Conservation (phyloP, 192 early-diverging fungal species). For the Entomortierella chlamydospora region DNA sequence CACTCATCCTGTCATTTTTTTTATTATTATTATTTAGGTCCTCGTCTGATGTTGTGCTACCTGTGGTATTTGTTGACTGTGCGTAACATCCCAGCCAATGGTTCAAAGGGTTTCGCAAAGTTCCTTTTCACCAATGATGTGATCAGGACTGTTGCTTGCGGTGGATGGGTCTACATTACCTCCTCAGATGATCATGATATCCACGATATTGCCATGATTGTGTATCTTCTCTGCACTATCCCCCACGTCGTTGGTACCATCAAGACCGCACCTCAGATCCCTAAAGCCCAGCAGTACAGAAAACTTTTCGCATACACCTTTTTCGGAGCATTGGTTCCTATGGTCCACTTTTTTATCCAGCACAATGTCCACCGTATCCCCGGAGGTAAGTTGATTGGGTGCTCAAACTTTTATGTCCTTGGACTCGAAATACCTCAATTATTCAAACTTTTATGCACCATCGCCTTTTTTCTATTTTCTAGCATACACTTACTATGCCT, state of each 20-base stretch:
- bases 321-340: constrained; percentile 77
- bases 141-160: constrained; percentile 79
- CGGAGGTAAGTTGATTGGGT: constrained; percentile 59
- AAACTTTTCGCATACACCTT: constrained; percentile 67
- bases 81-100: constrained; percentile 47
- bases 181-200: constrained; percentile 82
- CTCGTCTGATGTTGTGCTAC: constrained; percentile 62
- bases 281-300: constrained; percentile 64
- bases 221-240: constrained; percentile 81
- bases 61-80: constrained; percentile 51
- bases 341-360: constrained; percentile 82
- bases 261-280: constrained; percentile 59
- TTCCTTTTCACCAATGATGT: constrained; percentile 53
- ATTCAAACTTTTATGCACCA: not conserved
- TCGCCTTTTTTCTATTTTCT: not conserved
- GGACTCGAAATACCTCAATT: no score
- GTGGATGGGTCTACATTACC: constrained; percentile 88
- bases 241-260: constrained; percentile 78
- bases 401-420: not conserved
- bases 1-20: no score
- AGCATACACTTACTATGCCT: constrained; percentile 84
- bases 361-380: constrained; percentile 82
- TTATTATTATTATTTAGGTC: constrained; percentile 34
- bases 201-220: constrained; percentile 85
- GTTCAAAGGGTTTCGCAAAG: constrained; percentile 56